These are phyloP conservation scores for Ceratobasidium sp. DNA, from an alignment of 1,284 basidiomycete species.

Conservation along the genomic window DNA sequence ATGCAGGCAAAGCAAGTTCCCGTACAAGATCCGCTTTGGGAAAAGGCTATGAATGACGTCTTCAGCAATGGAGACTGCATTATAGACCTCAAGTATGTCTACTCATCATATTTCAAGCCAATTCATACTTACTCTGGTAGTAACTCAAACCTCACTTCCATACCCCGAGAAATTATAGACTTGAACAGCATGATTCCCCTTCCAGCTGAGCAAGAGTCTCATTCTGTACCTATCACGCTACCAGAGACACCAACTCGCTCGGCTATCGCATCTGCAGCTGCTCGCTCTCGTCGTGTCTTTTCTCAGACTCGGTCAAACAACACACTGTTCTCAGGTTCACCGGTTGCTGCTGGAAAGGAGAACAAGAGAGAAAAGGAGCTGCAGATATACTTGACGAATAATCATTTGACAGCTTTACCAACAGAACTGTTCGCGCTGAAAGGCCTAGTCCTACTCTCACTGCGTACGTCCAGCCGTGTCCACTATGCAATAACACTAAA, in stretches of 20 bases:
- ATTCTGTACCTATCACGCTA: background rate
- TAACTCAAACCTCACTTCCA: slow-evolving; percentile 11
- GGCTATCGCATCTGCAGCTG: slow-evolving; percentile 8
- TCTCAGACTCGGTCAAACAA: slow-evolving; percentile 32
- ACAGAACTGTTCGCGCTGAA: slow-evolving; percentile 22
- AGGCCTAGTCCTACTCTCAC: slow-evolving; percentile 10
- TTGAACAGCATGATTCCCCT: slow-evolving; percentile 22
- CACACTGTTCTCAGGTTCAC: slow-evolving; percentile 22
- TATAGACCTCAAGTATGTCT: slow-evolving; percentile 23
- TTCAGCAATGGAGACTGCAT: slow-evolving; percentile 13
- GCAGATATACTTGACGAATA: slow-evolving; percentile 31
- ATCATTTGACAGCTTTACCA: slow-evolving; percentile 13
- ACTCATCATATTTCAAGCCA: background rate
- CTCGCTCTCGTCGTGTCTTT: slow-evolving; percentile 28
- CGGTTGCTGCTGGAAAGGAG: background rate
- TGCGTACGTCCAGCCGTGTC: background rate
- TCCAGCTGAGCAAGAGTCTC: background rate
- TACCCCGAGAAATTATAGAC: slow-evolving; percentile 25
- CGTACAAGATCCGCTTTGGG: slow-evolving; percentile 14
- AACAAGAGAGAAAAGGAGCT: slow-evolving; percentile 7
- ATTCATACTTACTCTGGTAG: background rate
- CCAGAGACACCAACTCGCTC: slow-evolving; percentile 21
- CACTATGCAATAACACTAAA: background rate
- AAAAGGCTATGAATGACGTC: slow-evolving; percentile 11
- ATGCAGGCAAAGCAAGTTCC: background rate